Conservation (phyloP, 1,284 basidiomycete genomes). For the Erythrobasidium hasegawianum region DNA sequence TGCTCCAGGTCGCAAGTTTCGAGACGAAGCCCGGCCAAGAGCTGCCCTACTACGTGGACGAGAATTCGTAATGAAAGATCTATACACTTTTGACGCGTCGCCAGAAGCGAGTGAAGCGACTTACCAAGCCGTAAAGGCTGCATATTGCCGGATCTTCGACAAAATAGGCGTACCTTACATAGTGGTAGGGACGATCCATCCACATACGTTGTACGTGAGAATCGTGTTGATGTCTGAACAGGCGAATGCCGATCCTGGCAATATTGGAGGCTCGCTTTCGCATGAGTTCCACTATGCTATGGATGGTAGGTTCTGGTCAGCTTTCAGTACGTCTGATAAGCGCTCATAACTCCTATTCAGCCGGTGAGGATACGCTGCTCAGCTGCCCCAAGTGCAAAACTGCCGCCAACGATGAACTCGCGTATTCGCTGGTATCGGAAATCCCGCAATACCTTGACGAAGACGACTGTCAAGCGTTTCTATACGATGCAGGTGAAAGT, state of each 20-base stretch:
- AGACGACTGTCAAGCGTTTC: conserved; percentile 23
- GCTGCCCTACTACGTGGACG: conserved; percentile 49
- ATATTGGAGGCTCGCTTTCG: conserved; percentile 49
- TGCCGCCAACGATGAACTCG: conserved; percentile 48
- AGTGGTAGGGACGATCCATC: conserved; percentile 25
- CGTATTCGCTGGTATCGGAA: conserved; percentile 29
- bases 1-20: conserved; percentile 46
- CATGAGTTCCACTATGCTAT: conserved; percentile 49
- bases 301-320: conserved; percentile 21
- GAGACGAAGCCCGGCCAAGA: conserved; percentile 50
- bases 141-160: conserved; percentile 46
- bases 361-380: conserved; percentile 50
- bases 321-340: background rate
- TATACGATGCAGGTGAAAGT: conserved; percentile 8
- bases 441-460: conserved; percentile 9
- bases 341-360: conserved; percentile 17
- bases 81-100: conserved; percentile 49
- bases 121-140: conserved; percentile 46
- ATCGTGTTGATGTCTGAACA: conserved; percentile 8
- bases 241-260: conserved; percentile 50
- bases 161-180: conserved; percentile 37
- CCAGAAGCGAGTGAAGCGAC: conserved; percentile 37
- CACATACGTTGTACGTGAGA: background rate
- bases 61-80: conserved; percentile 51
- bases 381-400: conserved; percentile 46